Evolutionary conservation across 805 yeast genomes (phyloP).

Genomic region (Starmera quercuum): DNA sequence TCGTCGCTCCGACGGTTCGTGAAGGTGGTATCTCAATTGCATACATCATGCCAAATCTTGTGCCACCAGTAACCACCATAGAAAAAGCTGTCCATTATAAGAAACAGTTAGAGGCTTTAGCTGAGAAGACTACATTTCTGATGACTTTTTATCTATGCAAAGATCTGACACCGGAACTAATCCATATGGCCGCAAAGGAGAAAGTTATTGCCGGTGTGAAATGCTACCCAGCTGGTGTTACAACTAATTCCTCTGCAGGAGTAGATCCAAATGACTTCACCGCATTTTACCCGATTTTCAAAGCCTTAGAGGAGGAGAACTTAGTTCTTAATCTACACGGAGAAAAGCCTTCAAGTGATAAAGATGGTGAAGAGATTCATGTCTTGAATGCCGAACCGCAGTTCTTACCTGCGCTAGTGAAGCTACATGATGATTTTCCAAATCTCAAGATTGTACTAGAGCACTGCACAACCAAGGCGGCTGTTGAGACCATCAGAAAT

Average conservation of each 20-base stretch:
- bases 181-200: conserved; percentile 64
- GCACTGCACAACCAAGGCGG: conserved; percentile 91
- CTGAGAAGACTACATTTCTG: conserved; percentile 80
- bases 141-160: conserved; percentile 84
- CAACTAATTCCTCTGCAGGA: conserved; percentile 91
- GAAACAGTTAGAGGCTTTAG: conserved; percentile 46
- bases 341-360: conserved; percentile 71
- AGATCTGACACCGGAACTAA: conserved; percentile 78
- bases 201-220: conserved; percentile 81
- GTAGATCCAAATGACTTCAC: conserved; percentile 91
- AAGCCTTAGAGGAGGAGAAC: conserved; percentile 74
- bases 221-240: conserved; percentile 98
- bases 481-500: conserved; percentile 65
- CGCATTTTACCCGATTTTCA: conserved; percentile 80
- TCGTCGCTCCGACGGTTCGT: conserved; percentile 82
- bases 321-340: conserved; percentile 90
- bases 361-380: conserved; percentile 61
- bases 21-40: conserved; percentile 90
- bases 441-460: conserved; percentile 79
- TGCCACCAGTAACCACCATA: conserved; percentile 82
- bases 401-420: conserved; percentile 81
- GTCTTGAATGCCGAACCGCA: conserved; percentile 91
- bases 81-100: conserved; percentile 69
- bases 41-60: conserved; percentile 93
- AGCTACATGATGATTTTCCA: conserved; percentile 79